A percentile compares a stretch with the other conserved stretches of the same genome.
These are phyloP conservation scores for Xylaria grammica DNA, from an alignment of 495 filamentous ascomycete genomes.

Conservation along the genomic window DNA sequence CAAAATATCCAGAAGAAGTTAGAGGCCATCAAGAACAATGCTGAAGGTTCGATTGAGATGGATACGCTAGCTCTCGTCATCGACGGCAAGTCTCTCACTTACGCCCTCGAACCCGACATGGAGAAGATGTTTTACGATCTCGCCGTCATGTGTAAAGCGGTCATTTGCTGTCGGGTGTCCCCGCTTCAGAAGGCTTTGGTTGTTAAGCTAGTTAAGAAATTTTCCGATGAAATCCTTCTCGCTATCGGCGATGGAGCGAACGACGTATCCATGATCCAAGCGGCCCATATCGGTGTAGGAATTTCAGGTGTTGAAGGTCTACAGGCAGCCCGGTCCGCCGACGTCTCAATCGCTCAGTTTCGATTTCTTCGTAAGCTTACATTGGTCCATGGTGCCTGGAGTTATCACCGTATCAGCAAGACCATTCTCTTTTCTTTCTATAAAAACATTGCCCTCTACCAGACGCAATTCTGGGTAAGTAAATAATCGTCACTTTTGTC, in stretches of 20 bases:
- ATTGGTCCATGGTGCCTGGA: conserved; percentile 96
- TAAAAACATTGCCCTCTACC: conserved; percentile 98
- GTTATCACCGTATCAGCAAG: conserved; percentile 94
- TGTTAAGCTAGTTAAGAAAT: conserved; percentile 97
- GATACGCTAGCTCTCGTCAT: conserved; percentile 95
- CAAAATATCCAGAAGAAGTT: conserved; percentile 92
- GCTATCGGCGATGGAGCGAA: conserved; percentile 98
- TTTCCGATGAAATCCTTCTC: conserved; percentile 84
- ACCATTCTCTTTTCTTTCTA: conserved; percentile 99
- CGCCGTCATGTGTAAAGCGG: conserved; percentile 95
- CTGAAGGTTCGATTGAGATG: conserved; percentile 72
- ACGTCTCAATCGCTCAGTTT: conserved; percentile 97
- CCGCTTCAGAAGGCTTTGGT: conserved; percentile 98
- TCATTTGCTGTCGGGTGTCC: conserved; percentile 98
- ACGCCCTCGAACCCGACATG: conserved; percentile 89
- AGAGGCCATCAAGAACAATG: conserved; percentile 80
- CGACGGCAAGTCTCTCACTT: conserved; percentile 94
- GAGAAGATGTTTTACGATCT: conserved; percentile 94
- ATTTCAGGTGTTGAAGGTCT: conserved; percentile 98
- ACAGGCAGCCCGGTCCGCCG: conserved; percentile 95
- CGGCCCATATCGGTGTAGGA: conserved; percentile 96
- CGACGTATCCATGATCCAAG: conserved; percentile 99
- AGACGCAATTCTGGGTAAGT: conserved; percentile 98
- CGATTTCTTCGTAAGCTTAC: conserved; percentile 93
- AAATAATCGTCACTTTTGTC: not conserved